Percentiles rank a stretch among this genome's conserved stretches.
Conservation (phyloP, 805 yeast genomes). For the Hermanozyma aechmeae region DNA sequence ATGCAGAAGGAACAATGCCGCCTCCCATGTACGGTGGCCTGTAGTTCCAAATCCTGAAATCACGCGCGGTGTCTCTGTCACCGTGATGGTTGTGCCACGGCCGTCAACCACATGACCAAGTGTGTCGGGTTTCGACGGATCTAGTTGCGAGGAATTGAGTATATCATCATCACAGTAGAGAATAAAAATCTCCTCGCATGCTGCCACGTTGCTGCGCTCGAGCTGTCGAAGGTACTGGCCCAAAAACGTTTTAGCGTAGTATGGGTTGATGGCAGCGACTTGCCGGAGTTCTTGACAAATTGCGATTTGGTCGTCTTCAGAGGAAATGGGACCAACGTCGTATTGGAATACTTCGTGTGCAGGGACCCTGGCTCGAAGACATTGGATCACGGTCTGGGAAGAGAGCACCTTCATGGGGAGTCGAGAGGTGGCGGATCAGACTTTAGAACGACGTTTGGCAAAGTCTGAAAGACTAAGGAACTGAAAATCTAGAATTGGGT, state of each 20-base stretch:
- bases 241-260: slow-evolving; percentile 41
- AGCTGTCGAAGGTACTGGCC: slow-evolving; percentile 28
- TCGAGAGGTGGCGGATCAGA: no score
- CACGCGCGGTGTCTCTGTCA: slow-evolving; percentile 54
- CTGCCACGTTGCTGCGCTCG: slow-evolving; percentile 19
- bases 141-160: slow-evolving; percentile 20
- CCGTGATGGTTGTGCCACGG: slow-evolving; percentile 12
- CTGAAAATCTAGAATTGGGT: no score
- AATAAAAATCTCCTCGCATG: slow-evolving; percentile 38
- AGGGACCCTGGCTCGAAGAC: slow-evolving; percentile 12
- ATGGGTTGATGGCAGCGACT: slow-evolving; percentile 32
- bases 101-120: slow-evolving; percentile 18
- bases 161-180: slow-evolving; percentile 22
- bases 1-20: slow-evolving; percentile 59
- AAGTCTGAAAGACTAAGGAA: no score
- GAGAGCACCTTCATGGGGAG: no score
- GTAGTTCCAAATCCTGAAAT: slow-evolving; percentile 31
- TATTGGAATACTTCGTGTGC: slow-evolving; percentile 9
- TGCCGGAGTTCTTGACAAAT: slow-evolving; percentile 11
- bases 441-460: no score
- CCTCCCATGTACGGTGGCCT: slow-evolving; percentile 86
- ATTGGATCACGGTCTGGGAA: no score
- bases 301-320: slow-evolving; percentile 10
- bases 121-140: slow-evolving; percentile 30
- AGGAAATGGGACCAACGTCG: slow-evolving; percentile 4